phyloP scores from a whole-genome alignment of 257 asterid genomes.

The Nicotiana knightiana region DNA sequence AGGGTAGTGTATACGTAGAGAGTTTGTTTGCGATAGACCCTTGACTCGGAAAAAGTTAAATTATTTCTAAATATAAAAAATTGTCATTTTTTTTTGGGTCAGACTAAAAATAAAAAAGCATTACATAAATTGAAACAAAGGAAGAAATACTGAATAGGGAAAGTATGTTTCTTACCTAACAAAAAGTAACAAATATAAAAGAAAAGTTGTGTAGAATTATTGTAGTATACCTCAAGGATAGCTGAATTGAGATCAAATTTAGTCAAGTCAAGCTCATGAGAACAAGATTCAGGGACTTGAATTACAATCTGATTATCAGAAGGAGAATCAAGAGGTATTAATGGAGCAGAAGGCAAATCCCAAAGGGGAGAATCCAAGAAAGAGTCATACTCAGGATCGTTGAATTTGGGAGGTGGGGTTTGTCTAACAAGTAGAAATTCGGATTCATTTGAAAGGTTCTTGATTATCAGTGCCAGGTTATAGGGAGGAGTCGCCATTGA shows the following conservation, averaged over 20 bases:
- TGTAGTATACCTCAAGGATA: conserved; percentile 37
- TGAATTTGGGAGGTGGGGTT: conserved; percentile 67
- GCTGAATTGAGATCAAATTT: conserved; percentile 59
- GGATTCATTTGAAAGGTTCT: conserved; percentile 37
- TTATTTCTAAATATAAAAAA: too few relatives aligned
- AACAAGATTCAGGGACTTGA: conserved; percentile 26
- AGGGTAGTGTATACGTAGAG: too few relatives aligned
- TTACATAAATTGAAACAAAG: too few relatives aligned
- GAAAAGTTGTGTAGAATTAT: neutral
- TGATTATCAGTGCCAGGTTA: conserved; percentile 56
- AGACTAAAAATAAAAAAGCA: too few relatives aligned
- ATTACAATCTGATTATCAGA: conserved; percentile 17
- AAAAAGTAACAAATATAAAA: neutral
- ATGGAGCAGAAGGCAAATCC: conserved; percentile 73
- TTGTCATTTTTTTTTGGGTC: too few relatives aligned
- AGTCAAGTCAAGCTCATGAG: conserved; percentile 23
- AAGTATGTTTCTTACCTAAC: neutral
- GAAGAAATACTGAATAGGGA: neutral
- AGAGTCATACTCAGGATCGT: conserved; percentile 73
- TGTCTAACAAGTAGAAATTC: conserved; percentile 59
- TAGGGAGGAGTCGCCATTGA: conserved; percentile 38
- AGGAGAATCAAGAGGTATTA: conserved; percentile 22
- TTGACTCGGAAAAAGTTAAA: too few relatives aligned
- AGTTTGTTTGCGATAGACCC: too few relatives aligned
- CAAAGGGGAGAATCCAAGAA: conserved; percentile 72